Evolutionary conservation across 352 stramenopile genomes (phyloP).

Genomic region (Halophytophthora polymorphica): DNA sequence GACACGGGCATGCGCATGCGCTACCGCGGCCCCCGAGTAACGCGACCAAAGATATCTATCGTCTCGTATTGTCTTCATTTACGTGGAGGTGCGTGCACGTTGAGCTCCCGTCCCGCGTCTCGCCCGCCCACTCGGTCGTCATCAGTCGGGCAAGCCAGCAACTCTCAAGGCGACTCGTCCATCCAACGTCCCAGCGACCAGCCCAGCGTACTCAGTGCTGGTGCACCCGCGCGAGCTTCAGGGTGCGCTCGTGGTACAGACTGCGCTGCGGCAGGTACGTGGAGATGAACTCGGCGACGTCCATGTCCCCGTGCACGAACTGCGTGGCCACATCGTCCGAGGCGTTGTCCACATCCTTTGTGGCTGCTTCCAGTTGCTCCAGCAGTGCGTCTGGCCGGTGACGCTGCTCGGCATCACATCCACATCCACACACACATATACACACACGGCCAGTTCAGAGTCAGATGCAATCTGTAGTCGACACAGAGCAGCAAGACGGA

Average conservation of each 20-base stretch:
- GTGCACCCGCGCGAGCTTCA: slow-evolving; percentile 68
- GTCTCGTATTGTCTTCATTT: slow-evolving; percentile 4
- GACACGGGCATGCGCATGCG: not conserved
- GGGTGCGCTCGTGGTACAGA: slow-evolving; percentile 71
- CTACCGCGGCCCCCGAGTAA: slow-evolving; percentile 2
- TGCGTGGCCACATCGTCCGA: slow-evolving; percentile 71
- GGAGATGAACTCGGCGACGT: slow-evolving; percentile 60
- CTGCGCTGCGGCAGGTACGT: slow-evolving; percentile 66
- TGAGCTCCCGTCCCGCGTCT: too few relatives aligned
- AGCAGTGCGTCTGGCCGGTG: slow-evolving; percentile 69
- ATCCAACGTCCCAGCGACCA: too few relatives aligned
- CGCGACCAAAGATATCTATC: slow-evolving; percentile 20
- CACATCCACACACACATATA: too few relatives aligned
- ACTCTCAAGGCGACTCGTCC: too few relatives aligned
- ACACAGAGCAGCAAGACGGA: not conserved
- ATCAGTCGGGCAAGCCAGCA: too few relatives aligned
- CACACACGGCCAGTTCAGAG: too few relatives aligned
- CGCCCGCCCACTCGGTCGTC: too few relatives aligned
- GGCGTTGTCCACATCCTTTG: slow-evolving; percentile 56
- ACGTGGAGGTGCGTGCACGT: too few relatives aligned
- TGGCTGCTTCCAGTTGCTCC: slow-evolving; percentile 59
- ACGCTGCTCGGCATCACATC: slow-evolving; percentile 28
- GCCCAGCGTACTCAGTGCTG: slow-evolving; percentile 37
- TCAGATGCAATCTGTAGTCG: not conserved
- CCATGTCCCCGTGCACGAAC: slow-evolving; percentile 72